phyloP scores from a whole-genome alignment of 805 yeast species.

The Saccharomycopsis capsularis region DNA sequence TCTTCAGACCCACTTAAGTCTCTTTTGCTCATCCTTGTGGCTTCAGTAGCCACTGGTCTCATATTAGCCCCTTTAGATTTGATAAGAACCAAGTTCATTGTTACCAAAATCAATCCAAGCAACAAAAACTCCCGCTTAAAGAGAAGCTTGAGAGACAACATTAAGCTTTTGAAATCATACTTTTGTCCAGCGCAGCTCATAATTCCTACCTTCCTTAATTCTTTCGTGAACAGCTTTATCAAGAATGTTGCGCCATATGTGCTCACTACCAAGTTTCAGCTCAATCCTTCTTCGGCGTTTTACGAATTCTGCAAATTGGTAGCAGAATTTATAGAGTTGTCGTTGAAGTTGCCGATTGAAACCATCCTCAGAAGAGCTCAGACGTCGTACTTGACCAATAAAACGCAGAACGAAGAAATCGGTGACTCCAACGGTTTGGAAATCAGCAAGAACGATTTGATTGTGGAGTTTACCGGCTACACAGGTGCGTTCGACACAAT shows the following conservation, averaged over 20 bases:
- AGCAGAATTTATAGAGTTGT: slow-evolving; percentile 60
- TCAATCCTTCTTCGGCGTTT: slow-evolving; percentile 59
- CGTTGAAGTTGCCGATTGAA: slow-evolving; percentile 79
- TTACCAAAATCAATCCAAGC: slow-evolving; percentile 47
- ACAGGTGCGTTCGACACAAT: slow-evolving; percentile 48
- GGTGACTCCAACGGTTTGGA: slow-evolving; percentile 37
- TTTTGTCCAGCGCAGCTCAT: slow-evolving; percentile 54
- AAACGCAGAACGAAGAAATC: slow-evolving; percentile 24
- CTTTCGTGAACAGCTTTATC: slow-evolving; percentile 53
- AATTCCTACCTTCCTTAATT: slow-evolving; percentile 61
- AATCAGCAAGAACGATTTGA: slow-evolving; percentile 41
- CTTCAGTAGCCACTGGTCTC: slow-evolving; percentile 66
- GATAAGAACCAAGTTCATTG: slow-evolving; percentile 68
- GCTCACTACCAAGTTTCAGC: slow-evolving; percentile 50
- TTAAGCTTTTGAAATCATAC: slow-evolving; percentile 43
- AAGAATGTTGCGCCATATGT: slow-evolving; percentile 60
- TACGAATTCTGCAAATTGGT: slow-evolving; percentile 49
- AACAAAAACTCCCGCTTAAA: slow-evolving; percentile 25
- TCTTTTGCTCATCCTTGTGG: slow-evolving; percentile 59
- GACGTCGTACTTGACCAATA: slow-evolving; percentile 49
- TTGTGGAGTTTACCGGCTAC: slow-evolving; percentile 54
- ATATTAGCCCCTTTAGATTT: slow-evolving; percentile 75
- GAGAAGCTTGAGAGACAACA: slow-evolving; percentile 66
- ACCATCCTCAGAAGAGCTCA: slow-evolving; percentile 82
- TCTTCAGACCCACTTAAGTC: slow-evolving; percentile 69